A percentile compares a stretch with the other conserved stretches of the same genome.
Conservation (phyloP, 2,329 filamentous ascomycete genomes). For the Neophaeococcomyces aloes region DNA sequence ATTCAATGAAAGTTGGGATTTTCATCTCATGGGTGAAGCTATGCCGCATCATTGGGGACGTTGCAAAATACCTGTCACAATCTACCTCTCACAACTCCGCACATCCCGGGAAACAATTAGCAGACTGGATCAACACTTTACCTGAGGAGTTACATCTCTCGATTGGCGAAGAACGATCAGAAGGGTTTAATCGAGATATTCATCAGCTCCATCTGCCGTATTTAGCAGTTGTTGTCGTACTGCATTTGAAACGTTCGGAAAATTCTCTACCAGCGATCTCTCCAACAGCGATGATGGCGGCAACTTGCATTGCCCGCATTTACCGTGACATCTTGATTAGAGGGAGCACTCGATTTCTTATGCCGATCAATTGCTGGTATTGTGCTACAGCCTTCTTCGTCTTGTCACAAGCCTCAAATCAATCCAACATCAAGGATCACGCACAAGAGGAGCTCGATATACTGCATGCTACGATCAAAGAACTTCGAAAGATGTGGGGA, state of each 20-base stretch:
- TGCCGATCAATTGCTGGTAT: conserved; percentile 37
- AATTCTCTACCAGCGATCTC: conserved; percentile 30
- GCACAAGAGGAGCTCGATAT: conserved; percentile 29
- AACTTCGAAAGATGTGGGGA: conserved; percentile 29
- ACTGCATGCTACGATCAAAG: conserved; percentile 25
- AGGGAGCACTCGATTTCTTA: conserved; percentile 31
- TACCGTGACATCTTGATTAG: conserved; percentile 31
- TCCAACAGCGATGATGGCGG: conserved; percentile 31
- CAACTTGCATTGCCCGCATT: conserved; percentile 32
- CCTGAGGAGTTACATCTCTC: conserved; percentile 28
- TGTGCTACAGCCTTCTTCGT: conserved; percentile 34
- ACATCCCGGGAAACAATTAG: conserved; percentile 27
- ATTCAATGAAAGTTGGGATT: conserved; percentile 29
- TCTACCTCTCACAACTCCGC: conserved; percentile 17
- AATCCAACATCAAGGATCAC: conserved; percentile 21
- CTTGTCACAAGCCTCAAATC: conserved; percentile 29
- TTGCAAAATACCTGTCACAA: conserved; percentile 31
- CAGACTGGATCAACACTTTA: conserved; percentile 28
- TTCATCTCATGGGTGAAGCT: conserved; percentile 37
- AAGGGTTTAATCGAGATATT: conserved; percentile 31
- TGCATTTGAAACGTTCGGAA: conserved; percentile 29
- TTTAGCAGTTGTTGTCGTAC: conserved; percentile 33
- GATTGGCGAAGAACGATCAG: conserved; percentile 24
- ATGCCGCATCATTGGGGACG: conserved; percentile 32
- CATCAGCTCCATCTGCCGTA: conserved; percentile 36